Evolutionary conservation across 176 grass and related monocot genomes (phyloP).

Genomic region (Panicum miliaceum): DNA sequence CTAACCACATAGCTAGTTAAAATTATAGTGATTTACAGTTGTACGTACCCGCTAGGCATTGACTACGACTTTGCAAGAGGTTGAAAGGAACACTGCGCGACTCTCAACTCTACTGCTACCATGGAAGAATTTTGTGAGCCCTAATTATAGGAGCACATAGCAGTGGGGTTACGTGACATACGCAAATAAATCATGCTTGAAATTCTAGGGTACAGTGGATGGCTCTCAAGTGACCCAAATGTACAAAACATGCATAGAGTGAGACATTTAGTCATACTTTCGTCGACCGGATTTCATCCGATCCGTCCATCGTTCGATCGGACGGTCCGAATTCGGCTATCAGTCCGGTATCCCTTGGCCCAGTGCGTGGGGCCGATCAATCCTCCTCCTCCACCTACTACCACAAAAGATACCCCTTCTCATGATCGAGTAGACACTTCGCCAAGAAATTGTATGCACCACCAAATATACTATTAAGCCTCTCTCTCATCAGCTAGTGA

Average conservation of each 20-base stretch:
- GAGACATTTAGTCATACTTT: background rate
- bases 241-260: background rate
- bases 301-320: background rate
- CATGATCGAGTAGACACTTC: background rate
- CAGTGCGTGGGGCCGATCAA: background rate
- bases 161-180: too few relatives aligned
- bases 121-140: too few relatives aligned
- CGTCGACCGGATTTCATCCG: background rate
- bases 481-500: background rate
- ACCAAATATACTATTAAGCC: background rate
- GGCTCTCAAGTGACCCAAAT: background rate
- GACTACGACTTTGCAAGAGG: background rate
- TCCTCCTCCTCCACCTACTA: slow-evolving; percentile 15
- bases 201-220: background rate
- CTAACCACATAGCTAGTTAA: background rate
- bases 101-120: background rate
- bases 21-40: background rate
- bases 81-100: too few relatives aligned
- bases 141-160: too few relatives aligned
- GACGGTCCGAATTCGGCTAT: background rate
- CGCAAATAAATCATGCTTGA: background rate
- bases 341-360: background rate
- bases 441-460: background rate
- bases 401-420: background rate
- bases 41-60: background rate